Evolutionary conservation across 441 rosid genomes (phyloP).

Genomic region (Omphalea diandra): DNA sequence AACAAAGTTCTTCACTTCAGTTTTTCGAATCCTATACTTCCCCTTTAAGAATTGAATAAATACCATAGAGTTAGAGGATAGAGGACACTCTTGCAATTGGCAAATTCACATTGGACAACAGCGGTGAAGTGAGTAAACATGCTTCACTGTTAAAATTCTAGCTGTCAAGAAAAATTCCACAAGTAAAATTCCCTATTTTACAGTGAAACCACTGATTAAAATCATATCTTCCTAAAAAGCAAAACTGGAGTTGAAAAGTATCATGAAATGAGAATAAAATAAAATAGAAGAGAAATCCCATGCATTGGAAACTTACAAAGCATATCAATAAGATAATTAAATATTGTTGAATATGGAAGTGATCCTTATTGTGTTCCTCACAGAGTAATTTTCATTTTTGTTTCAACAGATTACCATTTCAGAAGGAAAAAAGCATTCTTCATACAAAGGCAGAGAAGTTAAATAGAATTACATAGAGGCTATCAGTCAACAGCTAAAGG

Average conservation of each 20-base stretch:
- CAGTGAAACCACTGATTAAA: background rate
- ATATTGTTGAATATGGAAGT: background rate
- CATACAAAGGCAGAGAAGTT: background rate
- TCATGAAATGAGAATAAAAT: background rate
- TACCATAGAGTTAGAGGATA: too few relatives aligned
- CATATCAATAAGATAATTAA: background rate
- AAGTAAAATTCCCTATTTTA: background rate
- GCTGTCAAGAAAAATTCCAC: too few relatives aligned
- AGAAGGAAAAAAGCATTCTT: background rate
- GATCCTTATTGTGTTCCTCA: background rate
- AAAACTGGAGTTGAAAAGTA: background rate
- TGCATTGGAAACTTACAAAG: too few relatives aligned
- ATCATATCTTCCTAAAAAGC: background rate
- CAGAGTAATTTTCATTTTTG: background rate
- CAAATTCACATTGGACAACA: background rate
- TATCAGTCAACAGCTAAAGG: background rate
- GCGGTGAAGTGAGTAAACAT: too few relatives aligned
- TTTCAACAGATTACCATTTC: background rate
- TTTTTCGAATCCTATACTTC: background rate
- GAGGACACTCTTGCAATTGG: background rate
- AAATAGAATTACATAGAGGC: background rate
- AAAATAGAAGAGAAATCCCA: too few relatives aligned
- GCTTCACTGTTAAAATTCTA: too few relatives aligned
- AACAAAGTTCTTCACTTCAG: constrained; percentile 12
- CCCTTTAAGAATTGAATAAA: background rate